Conservation (phyloP, 1,284 basidiomycete species). For the Rugosomyces carneus region DNA sequence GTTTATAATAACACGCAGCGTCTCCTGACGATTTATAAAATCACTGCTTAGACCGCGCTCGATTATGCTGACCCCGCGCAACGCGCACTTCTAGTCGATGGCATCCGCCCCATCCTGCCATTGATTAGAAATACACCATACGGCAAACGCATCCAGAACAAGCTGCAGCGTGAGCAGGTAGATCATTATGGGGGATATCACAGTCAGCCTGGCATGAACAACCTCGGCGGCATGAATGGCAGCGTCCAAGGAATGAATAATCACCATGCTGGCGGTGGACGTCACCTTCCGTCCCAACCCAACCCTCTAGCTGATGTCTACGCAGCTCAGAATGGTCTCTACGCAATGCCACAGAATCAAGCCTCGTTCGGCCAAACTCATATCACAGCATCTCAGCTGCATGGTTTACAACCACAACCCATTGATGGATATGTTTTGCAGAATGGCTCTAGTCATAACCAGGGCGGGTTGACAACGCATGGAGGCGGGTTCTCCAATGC, state of each 20-base stretch:
- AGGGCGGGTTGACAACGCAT: slow-evolving; percentile 47
- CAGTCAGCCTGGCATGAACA: slow-evolving; percentile 56
- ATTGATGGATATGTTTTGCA: slow-evolving; percentile 78
- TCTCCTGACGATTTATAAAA: background rate
- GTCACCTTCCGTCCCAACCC: slow-evolving; percentile 51
- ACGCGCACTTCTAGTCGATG: slow-evolving; percentile 83
- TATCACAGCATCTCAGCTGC: slow-evolving; percentile 44
- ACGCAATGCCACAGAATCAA: slow-evolving; percentile 41
- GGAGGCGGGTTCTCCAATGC: slow-evolving; percentile 48
- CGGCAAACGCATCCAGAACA: slow-evolving; percentile 96
- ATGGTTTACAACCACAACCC: slow-evolving; percentile 56
- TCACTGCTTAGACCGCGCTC: slow-evolving; percentile 71
- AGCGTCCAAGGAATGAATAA: slow-evolving; percentile 44
- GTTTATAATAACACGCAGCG: slow-evolving; percentile 15
- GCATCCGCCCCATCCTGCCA: slow-evolving; percentile 93
- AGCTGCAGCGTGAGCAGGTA: slow-evolving; percentile 88
- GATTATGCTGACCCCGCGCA: slow-evolving; percentile 92
- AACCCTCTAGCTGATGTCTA: slow-evolving; percentile 66
- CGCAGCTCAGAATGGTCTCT: slow-evolving; percentile 55
- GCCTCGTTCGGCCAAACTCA: slow-evolving; percentile 47
- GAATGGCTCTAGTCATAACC: slow-evolving; percentile 57
- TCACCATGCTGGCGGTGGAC: slow-evolving; percentile 32
- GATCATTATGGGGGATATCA: slow-evolving; percentile 60
- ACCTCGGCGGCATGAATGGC: slow-evolving; percentile 44
- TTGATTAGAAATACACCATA: slow-evolving; percentile 97